Evolutionary conservation across 2,329 filamentous ascomycete species (phyloP).

Genomic region (Tympanopsis confertula): DNA sequence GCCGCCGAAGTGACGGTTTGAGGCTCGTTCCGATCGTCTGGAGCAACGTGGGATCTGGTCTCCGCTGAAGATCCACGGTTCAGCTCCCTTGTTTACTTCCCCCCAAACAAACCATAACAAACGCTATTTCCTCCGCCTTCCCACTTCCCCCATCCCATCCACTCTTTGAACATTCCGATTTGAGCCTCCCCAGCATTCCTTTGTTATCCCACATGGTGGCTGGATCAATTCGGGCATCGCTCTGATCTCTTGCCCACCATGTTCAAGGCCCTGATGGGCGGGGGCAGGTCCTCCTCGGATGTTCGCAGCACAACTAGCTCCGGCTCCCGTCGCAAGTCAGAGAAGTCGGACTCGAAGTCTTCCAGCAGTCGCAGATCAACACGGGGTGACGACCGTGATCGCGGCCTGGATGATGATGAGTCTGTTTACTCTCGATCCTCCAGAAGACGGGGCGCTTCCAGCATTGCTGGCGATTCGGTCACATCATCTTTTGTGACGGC

Average conservation of each 20-base stretch:
- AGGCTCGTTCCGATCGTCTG: no score
- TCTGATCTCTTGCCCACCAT: background rate
- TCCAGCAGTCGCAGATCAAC: slow-evolving; percentile 22
- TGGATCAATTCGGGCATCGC: background rate
- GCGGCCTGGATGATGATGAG: slow-evolving; percentile 15
- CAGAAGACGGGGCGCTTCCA: background rate
- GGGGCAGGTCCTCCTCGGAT: background rate
- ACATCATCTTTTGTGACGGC: background rate
- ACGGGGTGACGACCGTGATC: slow-evolving; percentile 32
- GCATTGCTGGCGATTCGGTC: background rate
- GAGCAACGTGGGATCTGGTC: no score
- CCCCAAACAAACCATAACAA: no score
- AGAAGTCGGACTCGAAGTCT: slow-evolving; percentile 6
- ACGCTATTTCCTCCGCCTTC: no score
- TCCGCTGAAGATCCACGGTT: no score
- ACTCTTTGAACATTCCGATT: no score
- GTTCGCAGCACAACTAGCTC: background rate
- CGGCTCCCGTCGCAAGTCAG: slow-evolving; percentile 1
- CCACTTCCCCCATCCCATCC: no score
- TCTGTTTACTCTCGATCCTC: background rate
- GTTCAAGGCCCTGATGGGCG: background rate
- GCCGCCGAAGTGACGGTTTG: no score
- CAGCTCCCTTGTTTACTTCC: no score
- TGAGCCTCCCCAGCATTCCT: background rate
- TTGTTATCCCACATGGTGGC: background rate